These are phyloP conservation scores for Apophysomyces elegans DNA, from an alignment of 371 early-diverging fungal species.

Conservation along the genomic window DNA sequence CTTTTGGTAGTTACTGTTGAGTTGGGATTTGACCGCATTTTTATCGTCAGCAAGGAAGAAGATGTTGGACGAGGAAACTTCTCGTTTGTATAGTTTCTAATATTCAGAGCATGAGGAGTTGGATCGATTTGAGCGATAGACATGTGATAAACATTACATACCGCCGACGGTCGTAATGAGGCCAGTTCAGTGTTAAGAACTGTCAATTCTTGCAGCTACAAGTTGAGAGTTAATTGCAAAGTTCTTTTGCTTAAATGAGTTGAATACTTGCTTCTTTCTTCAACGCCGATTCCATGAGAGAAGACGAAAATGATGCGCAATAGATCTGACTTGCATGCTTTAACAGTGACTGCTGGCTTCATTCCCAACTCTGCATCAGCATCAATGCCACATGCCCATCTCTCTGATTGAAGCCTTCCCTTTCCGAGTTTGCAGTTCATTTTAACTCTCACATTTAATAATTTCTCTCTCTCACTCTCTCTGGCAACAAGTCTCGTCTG, in stretches of 20 bases:
- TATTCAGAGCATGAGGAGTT: not conserved
- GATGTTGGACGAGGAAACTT: slow-evolving; percentile 20
- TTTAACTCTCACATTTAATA: too few relatives aligned
- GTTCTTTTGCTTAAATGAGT: too few relatives aligned
- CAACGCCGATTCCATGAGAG: not conserved
- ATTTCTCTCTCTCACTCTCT: too few relatives aligned
- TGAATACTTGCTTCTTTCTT: slow-evolving; percentile 4
- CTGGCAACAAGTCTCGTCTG: too few relatives aligned
- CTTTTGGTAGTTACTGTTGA: slow-evolving; percentile 13
- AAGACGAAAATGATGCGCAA: not conserved
- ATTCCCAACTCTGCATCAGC: not conserved
- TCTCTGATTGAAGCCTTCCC: too few relatives aligned
- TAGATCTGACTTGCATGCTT: not conserved
- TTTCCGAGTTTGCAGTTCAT: too few relatives aligned
- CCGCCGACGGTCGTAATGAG: slow-evolving; percentile 18
- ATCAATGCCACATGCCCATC: too few relatives aligned
- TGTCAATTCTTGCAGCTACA: slow-evolving; percentile 19
- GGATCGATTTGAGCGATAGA: not conserved
- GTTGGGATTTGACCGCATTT: slow-evolving; percentile 15
- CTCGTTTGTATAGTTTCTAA: slow-evolving; percentile 17
- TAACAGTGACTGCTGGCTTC: slow-evolving; percentile 3
- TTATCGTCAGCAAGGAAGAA: slow-evolving; percentile 21
- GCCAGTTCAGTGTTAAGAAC: slow-evolving; percentile 17
- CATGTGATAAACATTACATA: not conserved
- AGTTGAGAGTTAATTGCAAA: not conserved